Base-by-base conservation (phyloP, 441 rosid species). In the Populus hybrid region DNA sequence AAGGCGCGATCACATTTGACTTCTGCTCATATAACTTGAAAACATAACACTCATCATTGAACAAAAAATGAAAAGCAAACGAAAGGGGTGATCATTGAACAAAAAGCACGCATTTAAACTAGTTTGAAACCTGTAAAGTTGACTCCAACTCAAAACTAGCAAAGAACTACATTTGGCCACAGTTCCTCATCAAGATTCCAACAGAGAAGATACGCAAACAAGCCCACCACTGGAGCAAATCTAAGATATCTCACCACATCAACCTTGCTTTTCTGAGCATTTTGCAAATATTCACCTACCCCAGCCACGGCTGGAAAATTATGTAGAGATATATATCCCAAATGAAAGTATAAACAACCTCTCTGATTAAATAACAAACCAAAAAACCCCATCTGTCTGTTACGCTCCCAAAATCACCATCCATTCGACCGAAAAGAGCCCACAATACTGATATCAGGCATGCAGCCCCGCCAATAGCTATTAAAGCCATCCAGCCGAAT, bases 291-390 rank as follows among this genome's bases (percentile, higher is more conserved):
- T 69, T 89, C 97, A 73, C 93, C 97, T 2, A 92, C 92, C 46
- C 46, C 84, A 95, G 77, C 98, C 97, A 94, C 19, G 94, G 97
- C 91, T 95, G 98, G 84, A 95, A 95, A 70, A 92, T 75, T 66
- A 83, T 86, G 89, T 94, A 91, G 7, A 94, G 82, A 80, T 87
- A 78, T 34, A 93, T 88, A 87, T 95, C 97, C 97, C 98, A 93
- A 53, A 93, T 83, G 87, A 93, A 93, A 23, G 98, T 97, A 80
- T 93, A 92, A 32, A 95, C 97, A 90, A 79, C 83, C 99, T 90
- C 87, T 95, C 98, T 9, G 97, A 92, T 83, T 40, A 92, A 87
- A 83, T 91, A 92, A 78, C 85, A 79, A 71, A 86, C 71, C 79
- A 93, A 42, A 87, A 81, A 95, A 73, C 90, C 92, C 89, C 87